phyloP scores from a whole-genome alignment of 108 stramenopile species.

The Hondaea fermentalgiana region DNA sequence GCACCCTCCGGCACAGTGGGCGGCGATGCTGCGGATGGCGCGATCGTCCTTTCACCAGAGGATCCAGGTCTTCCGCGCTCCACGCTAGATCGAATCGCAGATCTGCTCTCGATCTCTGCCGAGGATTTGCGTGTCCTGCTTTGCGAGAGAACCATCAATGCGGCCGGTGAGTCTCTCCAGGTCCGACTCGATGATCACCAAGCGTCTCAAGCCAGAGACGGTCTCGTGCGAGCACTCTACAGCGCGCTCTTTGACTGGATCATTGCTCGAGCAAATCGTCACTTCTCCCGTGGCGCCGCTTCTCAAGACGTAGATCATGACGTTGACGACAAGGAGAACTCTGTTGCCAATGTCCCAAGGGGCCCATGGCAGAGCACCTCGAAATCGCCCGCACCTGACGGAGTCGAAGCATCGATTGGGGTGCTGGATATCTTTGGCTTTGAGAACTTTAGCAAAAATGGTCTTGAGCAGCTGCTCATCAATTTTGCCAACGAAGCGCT shows the following conservation, averaged over 20 bases:
- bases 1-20: background rate
- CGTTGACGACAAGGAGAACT: background rate
- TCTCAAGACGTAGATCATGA: background rate
- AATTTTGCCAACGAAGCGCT: conserved; percentile 54
- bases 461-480: conserved; percentile 49
- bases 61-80: background rate
- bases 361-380: background rate
- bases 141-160: conserved; percentile 67
- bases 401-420: background rate
- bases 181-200: conserved; percentile 61
- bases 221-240: conserved; percentile 85
- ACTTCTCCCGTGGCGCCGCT: conserved; percentile 38
- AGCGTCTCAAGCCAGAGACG: conserved; percentile 80
- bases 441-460: conserved; percentile 47
- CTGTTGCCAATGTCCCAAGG: too few relatives aligned
- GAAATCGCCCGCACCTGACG: background rate
- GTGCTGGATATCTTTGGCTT: conserved; percentile 62
- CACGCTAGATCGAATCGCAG: background rate
- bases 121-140: conserved; percentile 62
- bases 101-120: conserved; percentile 59
- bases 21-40: background rate
- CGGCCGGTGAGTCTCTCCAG: conserved; percentile 67
- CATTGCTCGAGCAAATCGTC: conserved; percentile 69
- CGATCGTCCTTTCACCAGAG: background rate
- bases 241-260: conserved; percentile 78